These are phyloP conservation scores for Gracilaria caudata DNA, from an alignment of 23 red algal species.

Conservation along the genomic window DNA sequence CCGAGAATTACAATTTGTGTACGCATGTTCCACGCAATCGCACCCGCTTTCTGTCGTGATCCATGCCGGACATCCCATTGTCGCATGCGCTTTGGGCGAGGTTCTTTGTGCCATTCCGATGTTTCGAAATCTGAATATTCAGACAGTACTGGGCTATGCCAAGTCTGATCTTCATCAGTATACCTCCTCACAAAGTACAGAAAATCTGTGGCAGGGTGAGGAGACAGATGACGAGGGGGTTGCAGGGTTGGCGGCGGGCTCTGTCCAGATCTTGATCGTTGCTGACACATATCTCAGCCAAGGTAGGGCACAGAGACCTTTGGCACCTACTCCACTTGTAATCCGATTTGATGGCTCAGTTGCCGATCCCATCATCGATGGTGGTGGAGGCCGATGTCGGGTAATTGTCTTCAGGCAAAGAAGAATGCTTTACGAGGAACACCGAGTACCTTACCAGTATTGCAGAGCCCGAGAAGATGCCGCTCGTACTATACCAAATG, in stretches of 20 bases:
- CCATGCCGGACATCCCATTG: constrained; percentile 59
- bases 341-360: constrained; percentile 64
- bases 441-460: not conserved
- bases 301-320: not conserved
- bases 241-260: constrained; percentile 34
- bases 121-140: constrained; percentile 33
- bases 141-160: constrained; percentile 22
- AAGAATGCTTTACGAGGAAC: not conserved
- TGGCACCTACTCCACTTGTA: constrained; percentile 56
- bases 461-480: not conserved
- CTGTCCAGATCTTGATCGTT: constrained; percentile 53
- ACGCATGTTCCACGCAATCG: constrained; percentile 41
- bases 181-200: constrained; percentile 1
- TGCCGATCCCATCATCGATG: constrained; percentile 44
- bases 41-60: constrained; percentile 34
- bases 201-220: constrained; percentile 42
- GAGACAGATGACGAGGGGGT: constrained; percentile 71
- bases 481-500: not conserved
- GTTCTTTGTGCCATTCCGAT: constrained; percentile 49
- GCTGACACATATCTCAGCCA: constrained; percentile 26
- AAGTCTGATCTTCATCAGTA: not conserved
- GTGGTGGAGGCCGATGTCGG: constrained; percentile 66
- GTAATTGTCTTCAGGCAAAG: constrained; percentile 63
- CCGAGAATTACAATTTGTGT: constrained; percentile 53
- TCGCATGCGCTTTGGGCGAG: constrained; percentile 39